Percentiles rank a stretch among this genome's conserved stretches.
These are phyloP conservation scores for Coelastrella sp. DNA, from an alignment of 139 green algal species.

Conservation along the genomic window DNA sequence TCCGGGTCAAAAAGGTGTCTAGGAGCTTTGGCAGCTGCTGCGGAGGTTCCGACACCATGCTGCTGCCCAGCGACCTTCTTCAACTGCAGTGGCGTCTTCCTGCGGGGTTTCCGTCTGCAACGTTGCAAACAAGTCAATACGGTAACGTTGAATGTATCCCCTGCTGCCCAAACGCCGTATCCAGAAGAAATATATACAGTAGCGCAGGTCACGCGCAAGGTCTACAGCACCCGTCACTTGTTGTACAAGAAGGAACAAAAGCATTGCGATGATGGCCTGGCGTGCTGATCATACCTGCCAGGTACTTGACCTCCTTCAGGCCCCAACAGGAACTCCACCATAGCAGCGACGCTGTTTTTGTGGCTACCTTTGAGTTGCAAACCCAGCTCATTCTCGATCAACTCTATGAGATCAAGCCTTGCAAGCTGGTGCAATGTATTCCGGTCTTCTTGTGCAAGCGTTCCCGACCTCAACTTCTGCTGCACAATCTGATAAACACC, in stretches of 20 bases:
- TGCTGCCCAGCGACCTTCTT: not conserved
- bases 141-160: too few species aligned
- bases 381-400: conserved; percentile 24
- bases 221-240: not conserved
- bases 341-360: conserved; percentile 38
- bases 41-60: not conserved
- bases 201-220: not conserved
- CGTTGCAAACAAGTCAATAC: too few species aligned
- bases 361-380: conserved; percentile 4
- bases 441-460: conserved; percentile 14
- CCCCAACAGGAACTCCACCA: conserved; percentile 26
- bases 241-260: too few species aligned
- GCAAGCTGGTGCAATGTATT: not conserved
- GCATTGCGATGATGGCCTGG: not conserved
- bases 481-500: not conserved
- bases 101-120: not conserved
- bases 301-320: not conserved
- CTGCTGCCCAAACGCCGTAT: not conserved
- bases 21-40: not conserved
- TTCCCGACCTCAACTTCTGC: not conserved
- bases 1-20: not conserved
- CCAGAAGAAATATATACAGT: not conserved
- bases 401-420: conserved; percentile 21
- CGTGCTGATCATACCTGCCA: too few species aligned
- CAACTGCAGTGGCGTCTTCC: not conserved